Evolutionary conservation across 139 green algal genomes (phyloP).

Genomic region (Gonium pectorale): DNA sequence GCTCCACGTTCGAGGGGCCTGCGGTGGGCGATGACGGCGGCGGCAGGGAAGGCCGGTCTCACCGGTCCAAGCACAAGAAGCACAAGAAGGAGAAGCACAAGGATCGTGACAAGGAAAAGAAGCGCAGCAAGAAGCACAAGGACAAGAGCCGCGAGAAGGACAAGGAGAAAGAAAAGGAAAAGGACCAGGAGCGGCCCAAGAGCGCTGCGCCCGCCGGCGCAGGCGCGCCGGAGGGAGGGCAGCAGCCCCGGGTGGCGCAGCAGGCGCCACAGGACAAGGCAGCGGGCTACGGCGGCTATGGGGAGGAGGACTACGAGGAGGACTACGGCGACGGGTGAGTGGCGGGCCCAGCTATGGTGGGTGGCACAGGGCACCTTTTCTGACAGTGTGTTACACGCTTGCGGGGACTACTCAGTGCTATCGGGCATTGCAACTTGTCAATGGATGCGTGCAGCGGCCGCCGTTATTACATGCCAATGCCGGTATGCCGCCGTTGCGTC

Average conservation of each 20-base stretch:
- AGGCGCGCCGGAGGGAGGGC: not conserved
- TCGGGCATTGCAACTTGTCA: too few species aligned
- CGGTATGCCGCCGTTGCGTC: too few species aligned
- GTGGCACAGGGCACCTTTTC: too few species aligned
- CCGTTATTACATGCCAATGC: too few species aligned
- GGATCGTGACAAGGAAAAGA: not conserved
- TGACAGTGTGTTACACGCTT: too few species aligned
- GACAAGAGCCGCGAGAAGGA: conserved; percentile 1
- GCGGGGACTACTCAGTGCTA: too few species aligned
- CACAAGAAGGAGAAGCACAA: conserved; percentile 28
- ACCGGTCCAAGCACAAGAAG: conserved; percentile 14
- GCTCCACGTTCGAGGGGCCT: not conserved
- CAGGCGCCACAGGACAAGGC: not conserved
- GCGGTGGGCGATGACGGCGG: not conserved
- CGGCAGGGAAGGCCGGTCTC: not conserved
- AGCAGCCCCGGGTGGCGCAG: not conserved
- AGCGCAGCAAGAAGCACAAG: not conserved
- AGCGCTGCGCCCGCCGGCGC: not conserved
- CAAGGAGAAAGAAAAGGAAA: conserved; percentile 21
- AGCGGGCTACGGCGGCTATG: not conserved
- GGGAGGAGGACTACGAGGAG: not conserved
- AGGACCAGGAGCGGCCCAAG: not conserved
- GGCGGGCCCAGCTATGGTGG: too few species aligned
- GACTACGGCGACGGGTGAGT: conserved; percentile 21
- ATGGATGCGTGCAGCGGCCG: too few species aligned